Base-by-base conservation (phyloP, 2,329 filamentous ascomycete species). In the Scopulariopsis brevicaulis region DNA sequence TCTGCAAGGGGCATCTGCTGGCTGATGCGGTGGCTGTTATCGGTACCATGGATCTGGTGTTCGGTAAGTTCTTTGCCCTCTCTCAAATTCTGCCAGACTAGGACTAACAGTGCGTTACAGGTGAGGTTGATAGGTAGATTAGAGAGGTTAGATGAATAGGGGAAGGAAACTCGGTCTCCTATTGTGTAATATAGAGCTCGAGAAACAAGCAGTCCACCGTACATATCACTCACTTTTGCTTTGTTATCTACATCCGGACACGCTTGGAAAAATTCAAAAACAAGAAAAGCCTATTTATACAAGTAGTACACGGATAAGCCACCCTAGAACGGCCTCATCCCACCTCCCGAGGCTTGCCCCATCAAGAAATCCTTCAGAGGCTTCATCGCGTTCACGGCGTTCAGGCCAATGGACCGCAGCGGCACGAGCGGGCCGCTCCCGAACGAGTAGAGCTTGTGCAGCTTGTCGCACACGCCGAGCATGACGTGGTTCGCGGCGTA, bases 11-110 rank as follows among this genome's bases (percentile, higher is more conserved):
- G 35, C 95, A 99, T 76, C 75, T 99, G 73, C 77, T 99, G 66
- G 94, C 95, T 61, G 94, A 99, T 74, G 94, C 93, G 28, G 94
- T 99, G 55, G 95, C 94, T 54, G 92, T 97, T 60, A 97, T 97
- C 66, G 88, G 85, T 70, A 88, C 88, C 56, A 91, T 92, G 87
- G 88, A 91, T 82, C 74, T 94, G 70, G 89, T 93, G 78, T 93
- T 94, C 72, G 90, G 90, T 84, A 79, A 79, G 82, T 73, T 55
- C 55, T 20, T 14, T 20, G n/a, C 3, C 24, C 15, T 24, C n/a
- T n/a, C 24, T 4, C 18, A 22, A 1, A 43, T 43, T 5, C 18
- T 20, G 8, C 4, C 11, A n/a, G 18, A 3, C 12, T 46, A 32
- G 56, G 57, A 63, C 73, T 78, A 71, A 77, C 65, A 46, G 12